Evolutionary conservation across 2,329 filamentous ascomycete species (phyloP).

Genomic region (Pseudocercospora eumusae): DNA sequence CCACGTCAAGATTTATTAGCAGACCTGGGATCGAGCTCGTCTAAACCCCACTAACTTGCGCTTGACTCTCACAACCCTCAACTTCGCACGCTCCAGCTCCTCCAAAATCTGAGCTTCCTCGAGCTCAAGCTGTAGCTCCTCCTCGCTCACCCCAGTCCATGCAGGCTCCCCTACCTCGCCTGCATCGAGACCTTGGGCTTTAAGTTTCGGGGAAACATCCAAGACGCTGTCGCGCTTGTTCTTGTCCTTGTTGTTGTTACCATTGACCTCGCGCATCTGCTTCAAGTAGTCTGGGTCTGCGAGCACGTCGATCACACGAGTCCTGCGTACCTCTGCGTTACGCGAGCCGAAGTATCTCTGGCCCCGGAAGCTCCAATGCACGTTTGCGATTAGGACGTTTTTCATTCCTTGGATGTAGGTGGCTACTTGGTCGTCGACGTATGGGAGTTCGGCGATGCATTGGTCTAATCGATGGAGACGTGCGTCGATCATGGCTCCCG

Average conservation of each 20-base stretch:
- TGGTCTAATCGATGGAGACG: conserved; percentile 3
- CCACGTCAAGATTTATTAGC: not conserved
- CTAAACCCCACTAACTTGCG: not conserved
- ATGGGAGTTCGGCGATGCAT: not conserved
- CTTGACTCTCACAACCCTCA: not conserved
- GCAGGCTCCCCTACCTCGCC: not conserved
- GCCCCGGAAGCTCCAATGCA: conserved; percentile 16
- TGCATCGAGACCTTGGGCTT: not conserved
- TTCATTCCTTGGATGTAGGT: conserved; percentile 13
- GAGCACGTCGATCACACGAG: conserved; percentile 6
- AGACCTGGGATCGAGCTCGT: not conserved
- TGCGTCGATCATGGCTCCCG: conserved; percentile 5
- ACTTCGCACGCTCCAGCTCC: not conserved
- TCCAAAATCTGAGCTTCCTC: not conserved
- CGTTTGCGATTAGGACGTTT: conserved; percentile 9
- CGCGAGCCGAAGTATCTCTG: conserved; percentile 13
- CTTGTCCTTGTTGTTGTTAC: not conserved
- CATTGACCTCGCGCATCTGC: not conserved
- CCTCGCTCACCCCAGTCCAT: not conserved
- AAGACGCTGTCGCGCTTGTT: conserved; percentile 3
- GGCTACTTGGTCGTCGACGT: conserved; percentile 8
- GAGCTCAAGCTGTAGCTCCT: not conserved
- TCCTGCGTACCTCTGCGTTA: conserved; percentile 6
- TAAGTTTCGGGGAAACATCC: not conserved
- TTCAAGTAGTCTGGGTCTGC: not conserved